phyloP scores from a whole-genome alignment of 2,329 filamentous ascomycete genomes.

The Aspergillus thermomutatus region DNA sequence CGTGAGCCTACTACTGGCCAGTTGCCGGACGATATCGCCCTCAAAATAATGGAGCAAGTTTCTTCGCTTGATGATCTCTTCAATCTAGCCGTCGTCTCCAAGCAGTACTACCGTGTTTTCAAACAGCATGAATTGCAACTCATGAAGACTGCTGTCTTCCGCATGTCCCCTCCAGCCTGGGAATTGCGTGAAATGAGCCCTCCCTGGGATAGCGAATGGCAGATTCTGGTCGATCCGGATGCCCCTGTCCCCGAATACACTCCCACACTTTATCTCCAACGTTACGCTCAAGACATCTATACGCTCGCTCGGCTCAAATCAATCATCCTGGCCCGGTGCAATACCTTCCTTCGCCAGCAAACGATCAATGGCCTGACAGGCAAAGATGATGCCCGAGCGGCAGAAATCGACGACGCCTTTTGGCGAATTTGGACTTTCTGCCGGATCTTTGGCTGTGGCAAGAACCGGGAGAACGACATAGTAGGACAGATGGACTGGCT shows the following conservation, averaged over 20 bases:
- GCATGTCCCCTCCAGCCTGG: conserved; percentile 57
- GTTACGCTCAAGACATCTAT: conserved; percentile 52
- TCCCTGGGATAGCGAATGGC: conserved; percentile 45
- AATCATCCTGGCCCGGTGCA: conserved; percentile 55
- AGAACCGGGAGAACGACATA: conserved; percentile 57
- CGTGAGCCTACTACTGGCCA: conserved; percentile 35
- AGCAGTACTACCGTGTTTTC: conserved; percentile 56
- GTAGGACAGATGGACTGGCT: conserved; percentile 62
- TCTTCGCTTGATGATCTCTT: conserved; percentile 54
- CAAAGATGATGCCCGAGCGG: conserved; percentile 42
- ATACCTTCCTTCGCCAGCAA: conserved; percentile 55
- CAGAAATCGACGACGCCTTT: conserved; percentile 58
- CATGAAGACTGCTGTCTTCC: conserved; percentile 50
- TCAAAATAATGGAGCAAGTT: conserved; percentile 50
- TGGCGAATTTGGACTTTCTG: conserved; percentile 67
- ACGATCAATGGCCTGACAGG: conserved; percentile 54
- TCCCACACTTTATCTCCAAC: conserved; percentile 49
- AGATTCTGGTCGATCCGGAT: conserved; percentile 42
- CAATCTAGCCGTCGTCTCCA: conserved; percentile 52
- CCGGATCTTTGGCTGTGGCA: conserved; percentile 58
- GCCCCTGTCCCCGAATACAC: conserved; percentile 52
- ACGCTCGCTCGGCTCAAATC: conserved; percentile 54
- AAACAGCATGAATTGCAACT: conserved; percentile 55
- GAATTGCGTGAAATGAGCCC: conserved; percentile 58
- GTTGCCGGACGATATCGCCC: conserved; percentile 50